phyloP scores from a whole-genome alignment of 768 basidiomycete species.

The Russula vinacea region DNA sequence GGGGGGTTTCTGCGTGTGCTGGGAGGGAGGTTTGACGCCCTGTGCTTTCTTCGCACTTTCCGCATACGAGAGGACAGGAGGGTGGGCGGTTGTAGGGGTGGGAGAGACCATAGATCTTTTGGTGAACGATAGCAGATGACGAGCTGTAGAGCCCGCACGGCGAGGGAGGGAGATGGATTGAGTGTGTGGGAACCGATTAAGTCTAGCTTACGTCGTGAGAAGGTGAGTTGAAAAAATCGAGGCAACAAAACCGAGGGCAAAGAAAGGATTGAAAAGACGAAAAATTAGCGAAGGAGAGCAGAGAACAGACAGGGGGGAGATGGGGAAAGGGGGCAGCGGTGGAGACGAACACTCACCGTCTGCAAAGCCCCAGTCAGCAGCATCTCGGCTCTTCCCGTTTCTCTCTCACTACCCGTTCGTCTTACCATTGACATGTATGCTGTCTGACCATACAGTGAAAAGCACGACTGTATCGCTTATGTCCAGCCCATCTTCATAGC shows the following conservation, averaged over 20 bases:
- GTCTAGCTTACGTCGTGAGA: slow-evolving; percentile 17
- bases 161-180: slow-evolving; percentile 30
- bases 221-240: not conserved
- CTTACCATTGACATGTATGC: too few species aligned
- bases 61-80: slow-evolving; percentile 52
- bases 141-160: slow-evolving; percentile 22
- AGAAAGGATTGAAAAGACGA: not conserved
- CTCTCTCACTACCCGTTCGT: not conserved
- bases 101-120: slow-evolving; percentile 35
- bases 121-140: slow-evolving; percentile 32
- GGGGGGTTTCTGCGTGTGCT: slow-evolving; percentile 22
- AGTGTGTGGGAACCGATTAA: slow-evolving; percentile 22
- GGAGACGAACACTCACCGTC: not conserved
- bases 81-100: slow-evolving; percentile 35
- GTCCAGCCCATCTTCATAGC: not conserved
- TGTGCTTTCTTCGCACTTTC: slow-evolving; percentile 41
- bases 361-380: not conserved
- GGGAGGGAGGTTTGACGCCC: slow-evolving; percentile 33
- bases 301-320: not conserved
- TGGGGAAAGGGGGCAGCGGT: not conserved
- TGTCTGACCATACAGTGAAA: not conserved
- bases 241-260: not conserved
- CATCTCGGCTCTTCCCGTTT: slow-evolving; percentile 6
- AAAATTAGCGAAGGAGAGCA: not conserved
- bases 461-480: not conserved